phyloP scores from a whole-genome alignment of 805 yeast species.

The Tetrapisispora iriomotensis region DNA sequence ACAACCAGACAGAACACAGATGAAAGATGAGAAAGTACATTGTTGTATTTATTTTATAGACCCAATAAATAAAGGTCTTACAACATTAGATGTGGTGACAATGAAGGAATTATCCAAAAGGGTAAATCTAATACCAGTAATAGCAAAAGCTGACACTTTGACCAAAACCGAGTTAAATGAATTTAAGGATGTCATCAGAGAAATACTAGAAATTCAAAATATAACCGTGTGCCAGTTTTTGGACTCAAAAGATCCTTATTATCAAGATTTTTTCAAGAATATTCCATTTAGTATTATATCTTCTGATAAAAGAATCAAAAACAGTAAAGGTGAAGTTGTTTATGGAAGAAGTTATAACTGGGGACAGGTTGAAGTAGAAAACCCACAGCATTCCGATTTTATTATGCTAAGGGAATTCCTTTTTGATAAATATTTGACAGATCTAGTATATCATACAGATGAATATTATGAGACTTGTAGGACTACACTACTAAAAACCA shows the following conservation, averaged over 20 bases:
- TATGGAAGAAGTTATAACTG: conserved; percentile 73
- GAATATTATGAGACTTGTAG: conserved; percentile 66
- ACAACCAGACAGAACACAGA: conserved; percentile 51
- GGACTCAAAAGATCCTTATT: conserved; percentile 30
- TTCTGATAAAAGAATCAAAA: conserved; percentile 41
- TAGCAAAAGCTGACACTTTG: conserved; percentile 66
- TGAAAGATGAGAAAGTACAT: conserved; percentile 64
- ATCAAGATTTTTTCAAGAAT: conserved; percentile 30
- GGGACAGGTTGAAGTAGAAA: conserved; percentile 83
- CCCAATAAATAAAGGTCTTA: conserved; percentile 54
- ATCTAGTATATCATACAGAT: conserved; percentile 68
- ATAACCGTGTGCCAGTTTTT: conserved; percentile 49
- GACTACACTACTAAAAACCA: conserved; percentile 41
- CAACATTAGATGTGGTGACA: conserved; percentile 59
- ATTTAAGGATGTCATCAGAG: conserved; percentile 46
- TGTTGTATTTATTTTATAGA: conserved; percentile 75
- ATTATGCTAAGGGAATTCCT: conserved; percentile 50
- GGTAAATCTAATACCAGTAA: conserved; percentile 73
- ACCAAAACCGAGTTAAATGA: conserved; percentile 44
- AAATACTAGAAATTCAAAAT: conserved; percentile 41
- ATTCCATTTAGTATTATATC: conserved; percentile 70
- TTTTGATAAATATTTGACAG: conserved; percentile 64
- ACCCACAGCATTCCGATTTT: conserved; percentile 71
- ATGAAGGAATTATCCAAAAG: conserved; percentile 62
- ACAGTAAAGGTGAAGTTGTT: conserved; percentile 39